Base-by-base conservation (phyloP, 2,329 filamentous ascomycete species). In the Arthrobotrys pseudoclavata region DNA sequence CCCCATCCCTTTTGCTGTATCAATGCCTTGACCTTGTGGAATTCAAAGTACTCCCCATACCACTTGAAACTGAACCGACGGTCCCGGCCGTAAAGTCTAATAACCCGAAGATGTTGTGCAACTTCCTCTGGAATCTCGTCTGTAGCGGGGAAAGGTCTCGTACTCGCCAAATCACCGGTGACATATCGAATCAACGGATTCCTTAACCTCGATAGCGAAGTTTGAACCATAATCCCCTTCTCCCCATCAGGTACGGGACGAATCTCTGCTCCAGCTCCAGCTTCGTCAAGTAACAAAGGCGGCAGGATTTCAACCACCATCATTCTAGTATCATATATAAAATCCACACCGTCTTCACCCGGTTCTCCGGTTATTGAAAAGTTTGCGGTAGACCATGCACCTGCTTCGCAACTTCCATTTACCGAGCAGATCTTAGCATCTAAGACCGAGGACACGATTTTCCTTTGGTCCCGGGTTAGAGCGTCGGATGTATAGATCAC, bases 401-500 rank as follows among this genome's bases (percentile, higher is more conserved):
- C 86, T 0, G 84, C 83, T 62, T 87, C 86, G 0, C 85, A 83
- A 31, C 85, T 86, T 0, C 84, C 85, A 0, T 85, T 40, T 1
- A 86, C 10, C 0, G 85, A 86, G 66, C 74, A 84, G 20, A 86
- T 84, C 10, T 55, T 50, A n/a, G 48, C 60, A 0, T 18, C 20
- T 7, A 77, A 42, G 13, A 63, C 47, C 22, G 31, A 53, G 5
- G 81, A 81, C 9, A 85, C 79, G 0, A 80, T 72, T 0, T 81
- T 83, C 0, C 86, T 70, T 0, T 84, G 80, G 0, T 79, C 67
- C 2, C 40, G 40, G 0, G 82, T 84, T 22, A 87, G 79, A 0
- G 82, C 79, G 34, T 87, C 85, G 0, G 85, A 86, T 0, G 85
- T 86, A 69, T 86, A 86, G 2, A 86, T 82, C 0, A 86, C 80